Base-by-base conservation (phyloP, 345 rosid genomes). In the Physaria fendleri region DNA sequence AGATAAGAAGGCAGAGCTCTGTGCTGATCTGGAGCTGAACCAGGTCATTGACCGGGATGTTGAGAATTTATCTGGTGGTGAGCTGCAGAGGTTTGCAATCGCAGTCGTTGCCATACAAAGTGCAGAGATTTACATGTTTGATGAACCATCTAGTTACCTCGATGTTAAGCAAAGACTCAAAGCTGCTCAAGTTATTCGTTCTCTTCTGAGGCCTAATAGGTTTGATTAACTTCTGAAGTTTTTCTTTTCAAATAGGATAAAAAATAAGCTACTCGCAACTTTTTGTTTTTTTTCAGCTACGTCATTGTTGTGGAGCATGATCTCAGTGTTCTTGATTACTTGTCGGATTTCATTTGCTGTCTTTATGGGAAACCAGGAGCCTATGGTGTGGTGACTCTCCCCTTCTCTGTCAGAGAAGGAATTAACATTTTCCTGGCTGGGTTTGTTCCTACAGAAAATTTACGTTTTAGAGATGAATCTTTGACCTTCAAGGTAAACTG, bases 101-200 rank as follows among this genome's bases (percentile, higher is more conserved):
- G 99, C 97, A 14, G 97, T 85, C 56, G 95, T 90, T 69, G 92
- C 90, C 38, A 77, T 94, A 73, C 96, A 94, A 69, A 85, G 78
- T 79, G 99, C 97, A n/a, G 99, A 94, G 72, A 90, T 94, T 37
- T 94, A 87, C 71, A 94, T 94, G 99, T 94, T 94, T 76, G 99
- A 94, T 69, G 99, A 94, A 44, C 99, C 99, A 40, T 94, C 99
- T 28, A 94, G 99, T 78, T 94, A 87, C 78, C 96, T 94, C 27
- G 99, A 94, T 84, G 99, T 94, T 46, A 90, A 84, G 56, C 99
- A 94, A 80, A 83, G 99, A 78, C 92, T 94, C 48, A 94, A 90
- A 78, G 97, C 99, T 35, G 96, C 99, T 62, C 95, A 80, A 84
- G 97, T 90, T 61, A 2, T 94, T 43, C 81, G 97, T 50, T 90